A percentile compares a stretch with the other conserved stretches of the same genome.
phyloP scores from a whole-genome alignment of 495 filamentous ascomycete genomes.

The Neurospora sp. region DNA sequence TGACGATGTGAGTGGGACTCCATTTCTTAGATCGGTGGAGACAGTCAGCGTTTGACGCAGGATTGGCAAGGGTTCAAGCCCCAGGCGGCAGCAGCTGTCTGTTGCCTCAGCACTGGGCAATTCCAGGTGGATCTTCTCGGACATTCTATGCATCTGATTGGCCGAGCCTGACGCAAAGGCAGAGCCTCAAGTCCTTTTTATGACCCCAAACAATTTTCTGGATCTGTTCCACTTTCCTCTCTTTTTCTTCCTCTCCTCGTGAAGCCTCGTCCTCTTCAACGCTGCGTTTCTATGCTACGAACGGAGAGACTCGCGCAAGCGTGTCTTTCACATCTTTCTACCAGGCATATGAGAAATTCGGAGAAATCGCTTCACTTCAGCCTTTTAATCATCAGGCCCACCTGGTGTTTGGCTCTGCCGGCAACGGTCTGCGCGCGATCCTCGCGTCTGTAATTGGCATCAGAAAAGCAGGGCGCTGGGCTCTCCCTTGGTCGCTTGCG shows the following conservation, averaged over 20 bases:
- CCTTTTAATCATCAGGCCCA: conserved; percentile 49
- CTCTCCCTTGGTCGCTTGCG: conserved; percentile 26
- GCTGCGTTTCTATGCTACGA: conserved; percentile 99
- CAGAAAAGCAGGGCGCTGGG: conserved; percentile 80
- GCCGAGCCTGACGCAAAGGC: neutral
- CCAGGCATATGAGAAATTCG: conserved; percentile 99
- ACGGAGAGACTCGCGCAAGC: conserved; percentile 49
- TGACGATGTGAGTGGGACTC: neutral
- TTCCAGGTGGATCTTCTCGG: neutral
- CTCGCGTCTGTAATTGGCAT: conserved; percentile 91
- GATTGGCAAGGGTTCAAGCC: neutral
- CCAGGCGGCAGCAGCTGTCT: neutral
- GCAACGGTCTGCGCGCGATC: conserved; percentile 85
- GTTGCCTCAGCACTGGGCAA: neutral
- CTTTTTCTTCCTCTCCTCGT: conserved; percentile 29
- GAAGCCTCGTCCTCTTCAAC: conserved; percentile 90
- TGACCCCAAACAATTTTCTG: conserved; percentile 18
- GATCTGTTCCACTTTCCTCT: conserved; percentile 8
- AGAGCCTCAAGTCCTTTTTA: conserved; percentile 11
- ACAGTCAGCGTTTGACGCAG: neutral
- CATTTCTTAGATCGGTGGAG: neutral
- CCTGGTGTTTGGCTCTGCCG: conserved; percentile 51
- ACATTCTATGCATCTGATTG: neutral
- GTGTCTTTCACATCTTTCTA: conserved; percentile 22
- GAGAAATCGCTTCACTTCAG: conserved; percentile 57